phyloP scores from a whole-genome alignment of 2,329 filamentous ascomycete species.

The Pseudogymnoascus verrucosus region DNA sequence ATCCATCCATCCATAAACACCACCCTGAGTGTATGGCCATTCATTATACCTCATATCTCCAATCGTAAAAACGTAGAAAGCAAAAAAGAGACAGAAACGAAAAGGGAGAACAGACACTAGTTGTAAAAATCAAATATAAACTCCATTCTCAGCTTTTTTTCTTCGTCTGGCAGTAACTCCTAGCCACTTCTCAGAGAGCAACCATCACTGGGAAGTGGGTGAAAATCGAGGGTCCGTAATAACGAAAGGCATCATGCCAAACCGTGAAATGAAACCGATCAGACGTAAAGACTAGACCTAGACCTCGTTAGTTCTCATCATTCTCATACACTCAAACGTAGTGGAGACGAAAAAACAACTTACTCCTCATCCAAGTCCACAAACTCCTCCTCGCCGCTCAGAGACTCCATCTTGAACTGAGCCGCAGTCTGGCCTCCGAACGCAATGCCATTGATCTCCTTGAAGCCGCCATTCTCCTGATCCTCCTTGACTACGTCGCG shows the following conservation, averaged over 20 bases:
- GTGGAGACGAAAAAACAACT: no score
- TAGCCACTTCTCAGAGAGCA: neutral
- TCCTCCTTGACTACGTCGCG: conserved; percentile 14
- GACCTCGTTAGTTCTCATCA: neutral
- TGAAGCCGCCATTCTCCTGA: neutral
- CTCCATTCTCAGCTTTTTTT: neutral
- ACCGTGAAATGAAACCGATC: neutral
- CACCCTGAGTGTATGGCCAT: neutral
- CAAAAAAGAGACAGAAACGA: neutral
- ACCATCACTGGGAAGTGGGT: neutral
- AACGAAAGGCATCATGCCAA: neutral
- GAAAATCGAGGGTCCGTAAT: neutral
- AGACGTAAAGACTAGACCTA: neutral
- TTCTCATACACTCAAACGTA: neutral
- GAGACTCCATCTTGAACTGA: conserved; percentile 16
- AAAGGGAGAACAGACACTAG: neutral
- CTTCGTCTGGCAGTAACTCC: neutral
- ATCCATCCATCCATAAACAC: neutral
- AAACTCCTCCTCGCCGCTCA: neutral
- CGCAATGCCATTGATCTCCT: neutral
- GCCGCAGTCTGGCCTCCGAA: neutral
- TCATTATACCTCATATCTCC: neutral
- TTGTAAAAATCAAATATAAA: neutral
- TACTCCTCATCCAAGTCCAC: neutral
- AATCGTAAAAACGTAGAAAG: neutral